These are phyloP conservation scores for Penicillium paneum DNA, from an alignment of 2,329 filamentous ascomycete genomes.

Conservation along the genomic window DNA sequence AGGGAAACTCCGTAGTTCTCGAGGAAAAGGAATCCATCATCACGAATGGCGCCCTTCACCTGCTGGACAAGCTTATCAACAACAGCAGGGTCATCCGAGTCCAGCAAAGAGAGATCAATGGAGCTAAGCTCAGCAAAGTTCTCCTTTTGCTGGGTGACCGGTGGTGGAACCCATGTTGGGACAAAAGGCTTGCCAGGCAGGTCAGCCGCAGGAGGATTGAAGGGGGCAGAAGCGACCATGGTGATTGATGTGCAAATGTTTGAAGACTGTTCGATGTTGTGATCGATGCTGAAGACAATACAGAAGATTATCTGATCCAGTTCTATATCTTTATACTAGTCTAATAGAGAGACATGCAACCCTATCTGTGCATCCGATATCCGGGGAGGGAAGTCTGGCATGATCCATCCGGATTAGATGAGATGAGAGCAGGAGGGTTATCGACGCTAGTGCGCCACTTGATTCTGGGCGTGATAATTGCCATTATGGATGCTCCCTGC, in stretches of 20 bases:
- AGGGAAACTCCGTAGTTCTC: slow-evolving; percentile 52
- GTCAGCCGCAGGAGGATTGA: slow-evolving; percentile 41
- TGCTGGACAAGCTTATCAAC: slow-evolving; percentile 46
- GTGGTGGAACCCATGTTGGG: slow-evolving; percentile 45
- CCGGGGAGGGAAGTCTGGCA: neutral
- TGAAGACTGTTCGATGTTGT: neutral
- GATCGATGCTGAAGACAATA: neutral
- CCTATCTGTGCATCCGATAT: slow-evolving; percentile 2
- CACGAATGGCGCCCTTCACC: slow-evolving; percentile 44
- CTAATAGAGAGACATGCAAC: neutral
- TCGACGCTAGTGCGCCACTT: neutral
- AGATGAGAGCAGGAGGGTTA: neutral
- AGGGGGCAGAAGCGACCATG: slow-evolving; percentile 36
- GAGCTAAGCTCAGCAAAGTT: slow-evolving; percentile 45
- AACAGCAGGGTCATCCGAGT: slow-evolving; percentile 43
- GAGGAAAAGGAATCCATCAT: slow-evolving; percentile 49
- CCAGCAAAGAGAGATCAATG: slow-evolving; percentile 46
- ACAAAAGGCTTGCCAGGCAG: slow-evolving; percentile 44
- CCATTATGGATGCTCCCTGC: neutral
- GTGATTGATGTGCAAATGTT: neutral
- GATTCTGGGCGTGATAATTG: too few relatives aligned
- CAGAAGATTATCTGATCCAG: neutral
- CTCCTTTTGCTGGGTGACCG: slow-evolving; percentile 45
- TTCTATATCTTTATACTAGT: slow-evolving; percentile 2
- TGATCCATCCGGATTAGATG: neutral